These are phyloP conservation scores for Sphagnurus paluster DNA, from an alignment of 1,284 basidiomycete genomes.

Conservation along the genomic window DNA sequence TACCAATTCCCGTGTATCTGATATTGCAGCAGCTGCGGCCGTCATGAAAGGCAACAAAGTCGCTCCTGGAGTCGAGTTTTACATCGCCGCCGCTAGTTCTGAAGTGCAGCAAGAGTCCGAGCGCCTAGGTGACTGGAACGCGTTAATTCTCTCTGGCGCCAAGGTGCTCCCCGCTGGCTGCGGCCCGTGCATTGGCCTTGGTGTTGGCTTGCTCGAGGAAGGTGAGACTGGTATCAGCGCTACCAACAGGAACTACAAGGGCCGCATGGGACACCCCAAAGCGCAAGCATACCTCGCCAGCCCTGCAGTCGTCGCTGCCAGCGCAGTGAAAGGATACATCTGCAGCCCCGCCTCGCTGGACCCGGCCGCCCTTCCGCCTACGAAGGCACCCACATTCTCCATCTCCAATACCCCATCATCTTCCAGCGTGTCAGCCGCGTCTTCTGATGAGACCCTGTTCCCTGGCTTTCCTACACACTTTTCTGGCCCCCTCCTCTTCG, in stretches of 20 bases:
- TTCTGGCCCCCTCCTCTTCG: slow-evolving; percentile 84
- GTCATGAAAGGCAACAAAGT: slow-evolving; percentile 87
- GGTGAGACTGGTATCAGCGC: slow-evolving; percentile 96
- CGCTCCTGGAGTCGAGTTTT: slow-evolving; percentile 92
- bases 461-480: slow-evolving; percentile 85
- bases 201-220: slow-evolving; percentile 90
- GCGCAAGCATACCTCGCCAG: slow-evolving; percentile 95
- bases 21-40: slow-evolving; percentile 89
- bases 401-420: slow-evolving; percentile 39
- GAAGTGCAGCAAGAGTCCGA: slow-evolving; percentile 92
- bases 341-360: slow-evolving; percentile 80
- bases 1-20: slow-evolving; percentile 96
- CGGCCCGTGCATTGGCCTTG: slow-evolving; percentile 97
- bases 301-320: slow-evolving; percentile 96
- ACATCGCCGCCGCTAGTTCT: slow-evolving; percentile 94
- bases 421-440: slow-evolving; percentile 25
- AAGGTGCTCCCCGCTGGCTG: slow-evolving; percentile 94
- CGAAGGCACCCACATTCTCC: slow-evolving; percentile 60
- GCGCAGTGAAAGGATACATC: slow-evolving; percentile 91
- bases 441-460: slow-evolving; percentile 60
- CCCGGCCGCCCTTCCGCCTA: slow-evolving; percentile 50
- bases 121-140: slow-evolving; percentile 84
- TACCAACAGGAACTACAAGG: slow-evolving; percentile 99
- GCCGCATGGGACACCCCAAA: slow-evolving; percentile 95
- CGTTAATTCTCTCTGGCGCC: slow-evolving; percentile 85